These are phyloP conservation scores for Pelargonium myrrhifolium DNA, from an alignment of 441 rosid species.

Conservation along the genomic window DNA sequence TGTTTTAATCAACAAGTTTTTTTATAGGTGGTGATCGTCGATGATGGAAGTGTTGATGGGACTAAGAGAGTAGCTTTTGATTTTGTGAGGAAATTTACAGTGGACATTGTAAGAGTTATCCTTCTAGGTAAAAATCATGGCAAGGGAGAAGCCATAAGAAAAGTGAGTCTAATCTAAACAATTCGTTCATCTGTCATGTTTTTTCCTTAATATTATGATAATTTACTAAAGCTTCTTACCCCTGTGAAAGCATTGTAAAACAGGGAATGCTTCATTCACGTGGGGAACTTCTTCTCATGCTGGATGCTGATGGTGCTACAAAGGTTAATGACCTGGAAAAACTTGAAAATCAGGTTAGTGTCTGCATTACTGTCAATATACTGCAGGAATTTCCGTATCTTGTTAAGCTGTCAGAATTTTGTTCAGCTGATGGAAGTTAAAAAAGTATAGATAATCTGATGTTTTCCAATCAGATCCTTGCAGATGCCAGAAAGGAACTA, in stretches of 20 bases:
- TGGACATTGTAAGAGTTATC: conserved; percentile 72
- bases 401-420: neutral
- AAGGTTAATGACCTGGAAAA: conserved; percentile 83
- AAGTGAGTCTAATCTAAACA: conserved; percentile 47
- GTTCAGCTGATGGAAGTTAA: neutral
- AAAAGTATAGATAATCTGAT: neutral
- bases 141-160: conserved; percentile 96
- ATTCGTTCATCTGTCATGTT: neutral
- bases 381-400: neutral
- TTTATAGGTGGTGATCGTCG: conserved; percentile 73
- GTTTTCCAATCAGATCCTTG: conserved; percentile 54
- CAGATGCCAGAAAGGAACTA: conserved; percentile 52
- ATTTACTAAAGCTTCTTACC: conserved; percentile 50
- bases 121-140: conserved; percentile 87
- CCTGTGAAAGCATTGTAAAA: conserved; percentile 71
- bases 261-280: conserved; percentile 99
- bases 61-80: conserved; percentile 75
- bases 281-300: conserved; percentile 87
- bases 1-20: conserved; percentile 6
- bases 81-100: conserved; percentile 55
- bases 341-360: conserved; percentile 80
- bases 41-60: conserved; percentile 89
- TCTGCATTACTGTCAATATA: conserved; percentile 14
- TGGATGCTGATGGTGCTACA: conserved; percentile 99
- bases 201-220: conserved; percentile 5